Evolutionary conservation across 306 rosid species (phyloP).

Genomic region (Geum urbanum): DNA sequence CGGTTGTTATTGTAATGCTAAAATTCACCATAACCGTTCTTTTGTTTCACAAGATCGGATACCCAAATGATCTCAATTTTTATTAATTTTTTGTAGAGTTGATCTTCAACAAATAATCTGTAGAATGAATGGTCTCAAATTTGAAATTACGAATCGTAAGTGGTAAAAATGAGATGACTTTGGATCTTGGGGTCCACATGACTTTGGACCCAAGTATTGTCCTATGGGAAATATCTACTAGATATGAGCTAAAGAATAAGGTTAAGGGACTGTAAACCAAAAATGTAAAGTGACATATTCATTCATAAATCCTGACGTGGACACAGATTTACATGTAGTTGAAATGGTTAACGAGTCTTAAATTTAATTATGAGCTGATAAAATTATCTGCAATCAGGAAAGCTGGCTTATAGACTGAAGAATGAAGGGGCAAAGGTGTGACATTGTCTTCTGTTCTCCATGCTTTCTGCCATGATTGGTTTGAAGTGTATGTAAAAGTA

Average conservation of each 20-base stretch:
- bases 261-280: not conserved
- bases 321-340: not conserved
- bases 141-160: no score
- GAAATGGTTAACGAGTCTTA: not conserved
- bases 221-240: not conserved
- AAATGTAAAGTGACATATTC: not conserved
- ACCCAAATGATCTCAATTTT: no score
- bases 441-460: conserved; percentile 23
- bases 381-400: conserved; percentile 56
- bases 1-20: no score
- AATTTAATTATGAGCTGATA: conserved; percentile 26
- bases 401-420: conserved; percentile 87
- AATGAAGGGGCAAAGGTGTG: conserved; percentile 89
- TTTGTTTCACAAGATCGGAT: no score
- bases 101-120: no score
- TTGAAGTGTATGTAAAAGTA: not conserved
- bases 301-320: not conserved
- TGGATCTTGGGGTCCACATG: no score
- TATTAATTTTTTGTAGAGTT: no score
- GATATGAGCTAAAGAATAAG: not conserved
- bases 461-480: not conserved
- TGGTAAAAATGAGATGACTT: no score
- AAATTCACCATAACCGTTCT: no score
- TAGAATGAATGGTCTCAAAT: no score
- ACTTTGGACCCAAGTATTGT: no score